Evolutionary conservation across 1,284 basidiomycete species (phyloP).

Genomic region (Xerocomus nothofagi): DNA sequence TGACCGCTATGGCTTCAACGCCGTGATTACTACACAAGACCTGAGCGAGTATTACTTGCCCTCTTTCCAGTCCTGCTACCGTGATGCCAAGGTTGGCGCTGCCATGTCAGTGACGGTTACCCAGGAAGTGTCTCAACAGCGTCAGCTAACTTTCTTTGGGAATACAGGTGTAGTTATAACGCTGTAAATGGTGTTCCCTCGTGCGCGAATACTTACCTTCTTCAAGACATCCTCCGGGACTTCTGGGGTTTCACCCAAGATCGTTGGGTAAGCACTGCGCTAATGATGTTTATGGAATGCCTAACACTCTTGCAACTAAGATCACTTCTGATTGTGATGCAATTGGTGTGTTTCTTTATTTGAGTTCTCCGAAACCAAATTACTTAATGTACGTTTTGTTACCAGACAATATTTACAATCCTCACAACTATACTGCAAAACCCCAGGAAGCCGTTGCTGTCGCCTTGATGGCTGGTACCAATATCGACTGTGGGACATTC

Average conservation of each 20-base stretch:
- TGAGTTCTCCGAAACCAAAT: neutral
- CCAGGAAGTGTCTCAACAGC: too few species aligned
- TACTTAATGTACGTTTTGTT: constrained; percentile 26
- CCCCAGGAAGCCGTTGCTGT: constrained; percentile 48
- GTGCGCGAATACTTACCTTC: constrained; percentile 51
- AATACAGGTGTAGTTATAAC: constrained; percentile 50
- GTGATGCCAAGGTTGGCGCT: constrained; percentile 56
- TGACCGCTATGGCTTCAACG: constrained; percentile 49
- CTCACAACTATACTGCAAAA: constrained; percentile 47
- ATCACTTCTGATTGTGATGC: constrained; percentile 37
- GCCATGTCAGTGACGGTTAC: constrained; percentile 44
- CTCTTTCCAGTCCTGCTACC: constrained; percentile 55
- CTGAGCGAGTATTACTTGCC: constrained; percentile 55
- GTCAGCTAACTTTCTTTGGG: neutral
- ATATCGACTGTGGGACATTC: constrained; percentile 53
- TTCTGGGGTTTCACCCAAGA: constrained; percentile 51
- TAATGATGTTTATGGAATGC: neutral
- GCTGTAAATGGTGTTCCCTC: constrained; percentile 58
- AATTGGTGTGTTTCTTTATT: constrained; percentile 12
- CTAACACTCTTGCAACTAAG: neutral
- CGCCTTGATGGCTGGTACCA: constrained; percentile 53
- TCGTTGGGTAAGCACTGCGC: constrained; percentile 47
- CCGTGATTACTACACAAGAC: constrained; percentile 54
- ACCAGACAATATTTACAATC: constrained; percentile 48
- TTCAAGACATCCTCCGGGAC: constrained; percentile 53